Evolutionary conservation across 192 early-diverging fungal genomes (phyloP), one percentile per base, ranked within the genome.

Genomic region (Rhizophagus prolifer): DNA sequence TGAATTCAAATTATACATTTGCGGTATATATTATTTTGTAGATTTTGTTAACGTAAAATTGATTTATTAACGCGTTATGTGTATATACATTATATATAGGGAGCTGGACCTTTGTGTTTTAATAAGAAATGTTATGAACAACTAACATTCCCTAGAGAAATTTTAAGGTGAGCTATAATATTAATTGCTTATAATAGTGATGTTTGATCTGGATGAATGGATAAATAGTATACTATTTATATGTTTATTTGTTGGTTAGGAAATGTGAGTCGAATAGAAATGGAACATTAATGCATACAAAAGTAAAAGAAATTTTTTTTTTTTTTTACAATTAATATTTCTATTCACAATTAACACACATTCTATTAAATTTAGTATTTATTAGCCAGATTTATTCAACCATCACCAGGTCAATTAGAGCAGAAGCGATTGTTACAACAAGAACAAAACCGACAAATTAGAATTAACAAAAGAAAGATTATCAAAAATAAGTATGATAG

Each of bases 1-100:
- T 78, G 5, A 38, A 65, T 36, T 82, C 80, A 46, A 58, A 62
- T 54, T 23, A 78, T 23, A 78, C 80, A 58, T 16, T 25, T 19
- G 44, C 71, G 71, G 71, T 72, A 58, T 25, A 5, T 34, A 72
- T 58, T 6, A 19, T 59, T 34, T 68, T 44, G 14, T 36, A 44
- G 10, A 8, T 30, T 36, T 23, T 46, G 1, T n/a, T 54, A 16
- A 58, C 1, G 10, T 44, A 12, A 12, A 9, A 2, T 9, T 12
- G 41, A 69, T 69, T 36, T 41, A 38, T 7, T 69, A 41, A 38
- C 67, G 36, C 36, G 36, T 38, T 38, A 41, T 23, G 36, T 70
- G 16, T n/a, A 70, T 36, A 31, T 31, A 31, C 31, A 31, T 3
- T 31, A n/a, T 31, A 38, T n/a, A 69, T 34, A 70, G 68, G 68